A percentile compares a stretch with the other conserved stretches of the same genome.
Evolutionary conservation across 306 rosid genomes (phyloP).

Genomic region (Myrica gale): DNA sequence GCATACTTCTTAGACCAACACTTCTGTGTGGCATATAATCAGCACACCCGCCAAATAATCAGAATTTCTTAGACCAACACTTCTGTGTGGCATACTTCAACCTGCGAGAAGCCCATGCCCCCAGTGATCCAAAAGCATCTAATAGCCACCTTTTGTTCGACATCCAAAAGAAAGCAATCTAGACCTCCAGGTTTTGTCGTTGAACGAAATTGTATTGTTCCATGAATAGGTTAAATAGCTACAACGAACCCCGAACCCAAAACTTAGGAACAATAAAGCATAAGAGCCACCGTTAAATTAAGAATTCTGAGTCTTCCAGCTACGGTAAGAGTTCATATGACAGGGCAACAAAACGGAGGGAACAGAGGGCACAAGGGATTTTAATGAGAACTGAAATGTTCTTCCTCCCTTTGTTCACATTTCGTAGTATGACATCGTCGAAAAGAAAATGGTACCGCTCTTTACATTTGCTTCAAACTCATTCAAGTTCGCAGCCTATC

Average conservation of each 20-base stretch:
- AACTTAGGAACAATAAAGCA: neutral
- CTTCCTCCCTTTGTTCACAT: conserved; percentile 51
- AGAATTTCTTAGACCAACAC: too few species aligned
- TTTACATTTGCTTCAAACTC: conserved; percentile 83
- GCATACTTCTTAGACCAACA: too few species aligned
- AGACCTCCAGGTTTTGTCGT: neutral
- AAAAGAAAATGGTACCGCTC: conserved; percentile 57
- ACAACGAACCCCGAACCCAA: neutral
- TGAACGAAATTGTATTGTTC: neutral
- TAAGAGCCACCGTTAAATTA: conserved; percentile 22
- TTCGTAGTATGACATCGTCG: conserved; percentile 27
- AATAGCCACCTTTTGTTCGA: neutral
- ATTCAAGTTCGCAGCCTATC: conserved; percentile 45
- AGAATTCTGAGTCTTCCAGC: conserved; percentile 38
- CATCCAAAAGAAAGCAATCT: neutral
- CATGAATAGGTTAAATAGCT: neutral
- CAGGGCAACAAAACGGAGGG: conserved; percentile 38
- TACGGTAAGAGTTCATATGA: conserved; percentile 39
- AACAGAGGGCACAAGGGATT: conserved; percentile 48
- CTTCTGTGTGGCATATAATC: too few species aligned
- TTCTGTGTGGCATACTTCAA: too few species aligned
- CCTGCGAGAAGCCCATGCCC: too few species aligned
- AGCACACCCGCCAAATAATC: too few species aligned
- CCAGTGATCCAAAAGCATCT: too few species aligned
- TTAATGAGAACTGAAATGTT: conserved; percentile 44